Evolutionary conservation across 768 basidiomycete species (phyloP).

Genomic region (Lyophyllum shimeji): DNA sequence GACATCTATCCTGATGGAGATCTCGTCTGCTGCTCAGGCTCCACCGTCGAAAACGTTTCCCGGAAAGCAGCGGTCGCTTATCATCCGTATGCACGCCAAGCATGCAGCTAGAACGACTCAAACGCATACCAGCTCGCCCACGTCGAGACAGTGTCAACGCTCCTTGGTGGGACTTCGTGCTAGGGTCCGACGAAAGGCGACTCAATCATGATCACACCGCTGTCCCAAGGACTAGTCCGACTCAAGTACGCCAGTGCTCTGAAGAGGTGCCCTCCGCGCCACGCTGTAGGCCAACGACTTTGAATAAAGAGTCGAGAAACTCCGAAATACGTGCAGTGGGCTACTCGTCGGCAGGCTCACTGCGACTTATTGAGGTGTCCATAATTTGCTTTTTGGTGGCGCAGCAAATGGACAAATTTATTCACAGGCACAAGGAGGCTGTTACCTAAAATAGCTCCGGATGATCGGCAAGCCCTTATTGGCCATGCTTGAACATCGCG

Average conservation of each 20-base stretch:
- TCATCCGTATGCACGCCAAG: not conserved
- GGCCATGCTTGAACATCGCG: not conserved
- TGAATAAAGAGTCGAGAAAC: not conserved
- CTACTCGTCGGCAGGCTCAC: not conserved
- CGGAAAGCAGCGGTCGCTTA: not conserved
- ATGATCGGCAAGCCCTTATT: constrained; percentile 2
- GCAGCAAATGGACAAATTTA: constrained; percentile 5
- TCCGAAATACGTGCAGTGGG: not conserved
- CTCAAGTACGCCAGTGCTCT: not conserved
- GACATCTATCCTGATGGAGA: not conserved
- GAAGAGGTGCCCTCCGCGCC: not conserved
- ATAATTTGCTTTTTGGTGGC: constrained; percentile 10
- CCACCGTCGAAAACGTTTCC: not conserved
- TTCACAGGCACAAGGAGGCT: not conserved
- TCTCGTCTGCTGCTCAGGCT: not conserved
- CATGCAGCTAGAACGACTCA: not conserved
- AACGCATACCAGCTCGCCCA: not conserved
- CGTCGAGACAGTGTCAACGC: not conserved
- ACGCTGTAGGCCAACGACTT: not conserved
- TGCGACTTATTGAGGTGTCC: not conserved
- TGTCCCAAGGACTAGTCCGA: not conserved
- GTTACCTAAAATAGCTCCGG: constrained; percentile 1
- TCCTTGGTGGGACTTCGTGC: not conserved
- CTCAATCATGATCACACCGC: not conserved
- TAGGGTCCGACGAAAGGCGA: not conserved